phyloP scores from a whole-genome alignment of 495 filamentous ascomycete genomes.

The Penicillium samsonianum region DNA sequence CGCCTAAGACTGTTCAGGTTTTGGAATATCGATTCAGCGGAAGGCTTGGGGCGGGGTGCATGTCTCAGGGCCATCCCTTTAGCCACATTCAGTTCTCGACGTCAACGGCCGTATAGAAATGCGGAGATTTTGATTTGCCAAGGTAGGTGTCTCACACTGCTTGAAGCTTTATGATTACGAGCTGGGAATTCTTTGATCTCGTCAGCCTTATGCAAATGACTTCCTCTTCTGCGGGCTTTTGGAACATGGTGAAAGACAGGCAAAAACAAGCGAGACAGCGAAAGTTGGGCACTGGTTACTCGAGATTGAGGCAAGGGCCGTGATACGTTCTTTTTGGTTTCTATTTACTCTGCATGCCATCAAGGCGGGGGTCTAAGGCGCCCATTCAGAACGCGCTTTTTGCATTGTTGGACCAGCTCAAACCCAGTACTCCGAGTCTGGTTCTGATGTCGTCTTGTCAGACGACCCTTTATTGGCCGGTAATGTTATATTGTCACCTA shows the following conservation, averaged over 20 bases:
- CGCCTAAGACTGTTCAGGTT: background rate
- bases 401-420: background rate
- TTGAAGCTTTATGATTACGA: background rate
- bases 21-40: background rate
- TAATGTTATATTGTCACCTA: background rate
- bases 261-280: background rate
- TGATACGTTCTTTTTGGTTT: background rate
- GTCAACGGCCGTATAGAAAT: constrained; percentile 9
- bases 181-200: background rate
- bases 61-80: constrained; percentile 20
- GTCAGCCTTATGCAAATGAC: background rate
- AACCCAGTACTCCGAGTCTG: background rate
- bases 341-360: background rate
- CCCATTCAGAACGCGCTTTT: background rate
- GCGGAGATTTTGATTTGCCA: constrained; percentile 12
- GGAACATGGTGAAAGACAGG: constrained; percentile 1
- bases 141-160: constrained; percentile 14
- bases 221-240: background rate
- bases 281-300: background rate
- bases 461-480: background rate
- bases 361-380: background rate
- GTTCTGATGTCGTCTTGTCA: background rate
- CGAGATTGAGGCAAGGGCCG: background rate
- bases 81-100: constrained; percentile 7
- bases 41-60: constrained; percentile 2